Percentiles rank a stretch among this genome's conserved stretches.
Evolutionary conservation across 352 stramenopile species (phyloP).

Genomic region (Globisporangium camurandrum): DNA sequence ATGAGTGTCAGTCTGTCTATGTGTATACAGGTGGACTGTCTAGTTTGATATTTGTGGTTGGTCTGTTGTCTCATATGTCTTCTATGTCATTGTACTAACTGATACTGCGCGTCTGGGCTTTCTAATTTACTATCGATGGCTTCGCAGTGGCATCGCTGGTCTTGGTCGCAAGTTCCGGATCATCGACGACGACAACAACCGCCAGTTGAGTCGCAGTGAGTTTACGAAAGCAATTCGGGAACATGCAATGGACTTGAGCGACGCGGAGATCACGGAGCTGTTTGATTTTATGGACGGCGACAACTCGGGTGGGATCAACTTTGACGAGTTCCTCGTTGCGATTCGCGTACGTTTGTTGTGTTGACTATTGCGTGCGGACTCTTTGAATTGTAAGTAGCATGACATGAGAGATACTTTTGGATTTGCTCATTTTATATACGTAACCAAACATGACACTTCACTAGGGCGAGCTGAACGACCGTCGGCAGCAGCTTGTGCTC

Average conservation of each 20-base stretch:
- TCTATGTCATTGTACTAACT: no score
- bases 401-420: neutral
- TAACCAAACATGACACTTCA: neutral
- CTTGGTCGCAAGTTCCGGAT: conserved; percentile 84
- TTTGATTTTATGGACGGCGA: conserved; percentile 84
- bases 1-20: neutral
- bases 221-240: conserved; percentile 74
- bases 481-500: conserved; percentile 47
- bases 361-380: neutral
- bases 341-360: conserved; percentile 26
- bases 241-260: conserved; percentile 46
- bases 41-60: no score
- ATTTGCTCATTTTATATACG: neutral
- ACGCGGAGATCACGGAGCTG: conserved; percentile 51
- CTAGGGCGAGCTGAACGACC: conserved; percentile 29
- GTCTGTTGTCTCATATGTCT: no score
- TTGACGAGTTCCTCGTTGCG: conserved; percentile 58
- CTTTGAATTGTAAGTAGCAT: neutral
- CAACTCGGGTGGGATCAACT: conserved; percentile 67
- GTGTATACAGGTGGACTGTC: neutral
- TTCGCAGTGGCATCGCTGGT: conserved; percentile 47
- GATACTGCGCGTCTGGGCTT: no score
- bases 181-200: conserved; percentile 85
- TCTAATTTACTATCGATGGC: neutral
- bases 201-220: conserved; percentile 58